Evolutionary conservation across 2,329 filamentous ascomycete genomes (phyloP), one percentile per base, ranked within the genome.

Genomic region (Hirsutella thompsonii): DNA sequence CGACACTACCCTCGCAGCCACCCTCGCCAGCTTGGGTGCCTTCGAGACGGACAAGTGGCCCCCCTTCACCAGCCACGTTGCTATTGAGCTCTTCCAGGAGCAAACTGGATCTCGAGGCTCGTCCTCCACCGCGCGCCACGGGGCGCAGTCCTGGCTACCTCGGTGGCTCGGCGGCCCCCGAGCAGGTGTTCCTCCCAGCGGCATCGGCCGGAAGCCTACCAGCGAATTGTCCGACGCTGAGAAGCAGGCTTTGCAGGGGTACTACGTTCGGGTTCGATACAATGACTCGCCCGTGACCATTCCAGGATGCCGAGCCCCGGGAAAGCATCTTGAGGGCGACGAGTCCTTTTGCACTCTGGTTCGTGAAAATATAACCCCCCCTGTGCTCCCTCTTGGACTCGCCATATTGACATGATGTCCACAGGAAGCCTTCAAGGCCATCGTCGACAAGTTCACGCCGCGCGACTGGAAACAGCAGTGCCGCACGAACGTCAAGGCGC

Each of bases 391-490:
- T 23, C 13, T 13, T 19, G 34, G 11, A 10, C 14, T 21, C 18
- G 45, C 23, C 37, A 44, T 40, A 46, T 41, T 37, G 11, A 38
- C 36, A 21, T 37, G 10, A 38, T 33, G 23, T 3, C 18, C 14
- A 40, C 45, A 85, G 79, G 77, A 83, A 42, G 87, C 90, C 0
- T 98, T 98, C 70, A 96, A 96, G 62, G 68, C 76, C 39, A 85
- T 95, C 42, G 87, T 92, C 2, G 90, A 96, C 62, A 87, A 86
- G 53, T 93, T 84, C 56, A 92, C 86, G 1, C 92, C 92, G 0
- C 66, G 67, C 44, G 74, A 88, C 57, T 96, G 89, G 90, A 72
- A 64, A 48, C 55, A 63, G 19, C 61, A 75, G 45, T 78, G 74
- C 49, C 62, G 61, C n/a, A 48, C 56, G 36, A 69, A 71, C 45